A percentile compares a stretch with the other conserved stretches of the same genome.
phyloP scores from a whole-genome alignment of 331 rosid species.

The Acacia concinna region DNA sequence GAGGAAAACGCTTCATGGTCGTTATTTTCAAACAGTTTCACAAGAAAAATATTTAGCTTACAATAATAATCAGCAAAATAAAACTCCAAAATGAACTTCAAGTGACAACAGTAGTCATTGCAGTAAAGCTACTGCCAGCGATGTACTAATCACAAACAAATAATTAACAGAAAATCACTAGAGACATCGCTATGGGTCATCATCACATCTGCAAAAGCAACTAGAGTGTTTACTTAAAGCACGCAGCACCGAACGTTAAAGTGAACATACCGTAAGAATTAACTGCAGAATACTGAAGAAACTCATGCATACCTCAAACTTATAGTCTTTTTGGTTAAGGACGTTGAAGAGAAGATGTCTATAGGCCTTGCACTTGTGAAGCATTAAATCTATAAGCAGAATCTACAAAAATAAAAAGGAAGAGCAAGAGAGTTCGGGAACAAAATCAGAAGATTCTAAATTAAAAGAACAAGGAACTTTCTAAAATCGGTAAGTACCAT shows the following conservation, averaged over 20 bases:
- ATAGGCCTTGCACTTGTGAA: conserved; percentile 82
- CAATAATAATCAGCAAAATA: neutral
- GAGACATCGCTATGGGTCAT: neutral
- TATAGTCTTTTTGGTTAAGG: conserved; percentile 44
- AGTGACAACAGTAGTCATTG: neutral
- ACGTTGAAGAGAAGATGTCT: conserved; percentile 82
- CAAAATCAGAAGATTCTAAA: neutral
- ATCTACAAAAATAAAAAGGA: conserved; percentile 45
- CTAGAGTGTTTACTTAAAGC: no score
- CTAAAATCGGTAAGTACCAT: conserved; percentile 43
- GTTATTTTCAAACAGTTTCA: conserved; percentile 2
- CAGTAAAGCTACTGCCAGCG: conserved; percentile 7
- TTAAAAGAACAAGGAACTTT: neutral
- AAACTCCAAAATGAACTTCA: conserved; percentile 3
- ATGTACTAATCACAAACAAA: neutral
- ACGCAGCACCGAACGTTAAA: conserved; percentile 2
- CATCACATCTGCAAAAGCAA: neutral
- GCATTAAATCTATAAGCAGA: conserved; percentile 70
- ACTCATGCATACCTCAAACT: conserved; percentile 51
- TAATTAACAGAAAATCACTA: neutral
- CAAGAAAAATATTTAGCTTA: neutral
- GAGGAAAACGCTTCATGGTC: conserved; percentile 10
- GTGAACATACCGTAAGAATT: neutral
- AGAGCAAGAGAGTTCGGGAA: neutral
- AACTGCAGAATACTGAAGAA: neutral